phyloP scores from a whole-genome alignment of 164 flowering plant species.

The Cinnamomum chago region DNA sequence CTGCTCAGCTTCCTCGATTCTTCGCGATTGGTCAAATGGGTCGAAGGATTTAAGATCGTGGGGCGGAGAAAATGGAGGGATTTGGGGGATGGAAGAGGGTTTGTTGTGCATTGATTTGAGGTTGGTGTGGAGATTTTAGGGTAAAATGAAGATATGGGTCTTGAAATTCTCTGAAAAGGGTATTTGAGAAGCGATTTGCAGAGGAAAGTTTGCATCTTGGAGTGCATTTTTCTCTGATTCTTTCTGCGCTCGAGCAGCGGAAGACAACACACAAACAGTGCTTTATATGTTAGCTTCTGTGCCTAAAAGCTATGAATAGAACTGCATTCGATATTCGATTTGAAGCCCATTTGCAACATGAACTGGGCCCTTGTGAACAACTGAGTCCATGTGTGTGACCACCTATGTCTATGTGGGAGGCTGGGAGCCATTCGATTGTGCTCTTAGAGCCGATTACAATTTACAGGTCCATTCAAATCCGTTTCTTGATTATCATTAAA shows the following conservation, averaged over 20 bases:
- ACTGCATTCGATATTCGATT: too few relatives aligned
- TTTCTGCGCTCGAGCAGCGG: neutral
- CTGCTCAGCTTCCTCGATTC: constrained; percentile 22
- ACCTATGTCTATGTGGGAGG: too few relatives aligned
- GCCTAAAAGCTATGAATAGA: too few relatives aligned
- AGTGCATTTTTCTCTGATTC: constrained; percentile 24
- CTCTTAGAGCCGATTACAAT: too few relatives aligned
- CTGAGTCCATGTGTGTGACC: too few relatives aligned
- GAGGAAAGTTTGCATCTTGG: constrained; percentile 21
- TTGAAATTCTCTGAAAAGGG: constrained; percentile 24
- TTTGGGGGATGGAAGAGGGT: constrained; percentile 13
- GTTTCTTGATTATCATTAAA: too few relatives aligned
- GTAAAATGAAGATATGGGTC: constrained; percentile 24
- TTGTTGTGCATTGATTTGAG: constrained; percentile 3
- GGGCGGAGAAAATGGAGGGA: constrained; percentile 17
- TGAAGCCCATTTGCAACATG: too few relatives aligned
- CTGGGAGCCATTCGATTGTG: too few relatives aligned
- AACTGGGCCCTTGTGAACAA: too few relatives aligned
- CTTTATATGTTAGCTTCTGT: too few relatives aligned
- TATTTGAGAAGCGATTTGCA: constrained; percentile 19
- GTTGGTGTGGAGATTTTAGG: constrained; percentile 10
- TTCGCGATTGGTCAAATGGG: constrained; percentile 7
- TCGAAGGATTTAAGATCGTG: constrained; percentile 3
- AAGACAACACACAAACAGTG: neutral
- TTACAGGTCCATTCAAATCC: too few relatives aligned